Percentiles rank a stretch among this genome's conserved stretches.
Evolutionary conservation across 768 basidiomycete genomes (phyloP).

Genomic region (Imleria badia): DNA sequence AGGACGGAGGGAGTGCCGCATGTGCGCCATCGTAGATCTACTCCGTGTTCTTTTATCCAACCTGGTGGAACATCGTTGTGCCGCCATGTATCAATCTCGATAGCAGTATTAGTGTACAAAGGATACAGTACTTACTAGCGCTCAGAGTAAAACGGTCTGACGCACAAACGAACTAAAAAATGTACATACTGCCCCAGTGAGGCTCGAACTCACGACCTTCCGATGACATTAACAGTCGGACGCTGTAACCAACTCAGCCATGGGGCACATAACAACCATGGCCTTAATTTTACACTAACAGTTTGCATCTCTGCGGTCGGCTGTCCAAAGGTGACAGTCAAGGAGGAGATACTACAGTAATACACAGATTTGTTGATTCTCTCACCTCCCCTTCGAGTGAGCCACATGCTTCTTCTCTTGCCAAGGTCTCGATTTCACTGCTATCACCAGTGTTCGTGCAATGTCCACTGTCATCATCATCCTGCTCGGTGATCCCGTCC

Average conservation of each 20-base stretch:
- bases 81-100: slow-evolving; percentile 8
- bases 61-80: not conserved
- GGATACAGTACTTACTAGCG: slow-evolving; percentile 2
- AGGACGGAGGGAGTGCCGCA: not conserved
- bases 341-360: not conserved
- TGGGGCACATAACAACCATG: slow-evolving; percentile 36
- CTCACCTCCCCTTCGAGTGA: not conserved
- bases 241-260: slow-evolving; percentile 54
- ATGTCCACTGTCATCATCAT: not conserved
- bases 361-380: not conserved
- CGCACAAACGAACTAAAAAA: slow-evolving; percentile 10
- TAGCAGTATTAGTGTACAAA: not conserved
- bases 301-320: not conserved
- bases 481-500: not conserved
- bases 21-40: slow-evolving; percentile 6
- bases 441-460: not conserved
- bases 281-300: no score
- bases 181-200: slow-evolving; percentile 44
- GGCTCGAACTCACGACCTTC: slow-evolving; percentile 56
- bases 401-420: not conserved
- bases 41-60: slow-evolving; percentile 8
- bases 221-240: slow-evolving; percentile 47
- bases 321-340: not conserved
- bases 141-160: not conserved
- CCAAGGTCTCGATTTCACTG: not conserved